A percentile compares a stretch with the other conserved stretches of the same genome.
These are phyloP conservation scores for Eimeria acervulina DNA, from an alignment of 169 alveolate genomes.

Conservation along the genomic window DNA sequence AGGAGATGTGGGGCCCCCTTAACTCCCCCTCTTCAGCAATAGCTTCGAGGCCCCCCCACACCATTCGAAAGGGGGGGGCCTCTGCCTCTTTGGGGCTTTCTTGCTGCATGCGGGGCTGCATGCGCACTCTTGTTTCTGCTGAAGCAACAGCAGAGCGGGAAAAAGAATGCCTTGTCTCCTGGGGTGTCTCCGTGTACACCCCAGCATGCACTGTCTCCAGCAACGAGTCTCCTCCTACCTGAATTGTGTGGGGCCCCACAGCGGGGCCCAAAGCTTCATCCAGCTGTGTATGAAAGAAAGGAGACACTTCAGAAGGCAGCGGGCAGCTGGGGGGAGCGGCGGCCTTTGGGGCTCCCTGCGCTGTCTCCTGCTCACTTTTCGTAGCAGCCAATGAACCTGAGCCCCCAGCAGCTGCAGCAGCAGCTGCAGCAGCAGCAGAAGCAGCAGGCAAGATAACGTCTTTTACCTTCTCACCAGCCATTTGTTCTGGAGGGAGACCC, in stretches of 20 bases:
- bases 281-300: neutral
- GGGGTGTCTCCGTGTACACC: neutral
- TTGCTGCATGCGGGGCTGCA: neutral
- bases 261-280: neutral
- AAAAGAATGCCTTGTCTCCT: neutral
- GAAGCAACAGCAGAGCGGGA: neutral
- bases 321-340: neutral
- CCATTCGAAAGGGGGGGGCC: neutral
- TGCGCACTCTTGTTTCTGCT: neutral
- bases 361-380: neutral
- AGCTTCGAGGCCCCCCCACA: conserved; percentile 49
- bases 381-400: neutral
- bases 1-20: neutral
- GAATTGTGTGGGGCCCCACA: neutral
- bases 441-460: neutral
- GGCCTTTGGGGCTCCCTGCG: neutral
- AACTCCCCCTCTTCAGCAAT: conserved; percentile 13
- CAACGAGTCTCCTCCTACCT: neutral
- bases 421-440: neutral
- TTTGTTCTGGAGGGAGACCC: neutral
- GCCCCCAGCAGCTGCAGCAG: neutral
- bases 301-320: neutral
- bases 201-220: neutral
- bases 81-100: neutral
- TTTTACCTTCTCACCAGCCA: neutral